These are phyloP conservation scores for Actinomortierella wolfii DNA, from an alignment of 371 early-diverging fungal species.

Conservation along the genomic window DNA sequence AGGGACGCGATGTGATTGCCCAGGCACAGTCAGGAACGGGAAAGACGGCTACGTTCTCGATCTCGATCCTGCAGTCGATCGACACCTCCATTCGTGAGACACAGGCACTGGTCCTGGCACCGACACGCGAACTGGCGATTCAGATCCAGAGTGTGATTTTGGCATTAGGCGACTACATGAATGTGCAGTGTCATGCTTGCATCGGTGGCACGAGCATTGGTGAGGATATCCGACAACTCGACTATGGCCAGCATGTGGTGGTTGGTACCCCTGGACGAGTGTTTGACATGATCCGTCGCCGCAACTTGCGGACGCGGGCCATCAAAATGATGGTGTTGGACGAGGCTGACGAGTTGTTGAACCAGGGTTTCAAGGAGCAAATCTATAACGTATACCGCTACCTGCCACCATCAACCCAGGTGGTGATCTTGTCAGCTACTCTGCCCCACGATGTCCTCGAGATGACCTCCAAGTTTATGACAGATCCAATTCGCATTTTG, in stretches of 20 bases:
- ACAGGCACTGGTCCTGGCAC: slow-evolving; percentile 97
- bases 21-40: slow-evolving; percentile 99
- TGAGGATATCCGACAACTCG: slow-evolving; percentile 91
- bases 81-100: slow-evolving; percentile 84
- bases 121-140: slow-evolving; percentile 99
- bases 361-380: slow-evolving; percentile 98
- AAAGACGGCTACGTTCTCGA: slow-evolving; percentile 99
- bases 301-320: slow-evolving; percentile 81
- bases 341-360: slow-evolving; percentile 99
- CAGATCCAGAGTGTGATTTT: slow-evolving; percentile 96
- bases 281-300: slow-evolving; percentile 97
- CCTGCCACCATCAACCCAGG: slow-evolving; percentile 94
- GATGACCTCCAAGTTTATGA: slow-evolving; percentile 97
- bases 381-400: slow-evolving; percentile 97
- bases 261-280: slow-evolving; percentile 99
- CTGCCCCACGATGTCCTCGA: slow-evolving; percentile 97
- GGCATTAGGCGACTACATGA: slow-evolving; percentile 94
- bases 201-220: slow-evolving; percentile 96
- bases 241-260: slow-evolving; percentile 92
- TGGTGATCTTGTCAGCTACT: slow-evolving; percentile 98
- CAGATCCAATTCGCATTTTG: slow-evolving; percentile 96
- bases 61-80: slow-evolving; percentile 95
- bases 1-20: slow-evolving; percentile 96
- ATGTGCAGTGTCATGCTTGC: slow-evolving; percentile 93
- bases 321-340: slow-evolving; percentile 99